Base-by-base conservation (phyloP, 148 eudicot species). In the Salicornia ramosissima region DNA sequence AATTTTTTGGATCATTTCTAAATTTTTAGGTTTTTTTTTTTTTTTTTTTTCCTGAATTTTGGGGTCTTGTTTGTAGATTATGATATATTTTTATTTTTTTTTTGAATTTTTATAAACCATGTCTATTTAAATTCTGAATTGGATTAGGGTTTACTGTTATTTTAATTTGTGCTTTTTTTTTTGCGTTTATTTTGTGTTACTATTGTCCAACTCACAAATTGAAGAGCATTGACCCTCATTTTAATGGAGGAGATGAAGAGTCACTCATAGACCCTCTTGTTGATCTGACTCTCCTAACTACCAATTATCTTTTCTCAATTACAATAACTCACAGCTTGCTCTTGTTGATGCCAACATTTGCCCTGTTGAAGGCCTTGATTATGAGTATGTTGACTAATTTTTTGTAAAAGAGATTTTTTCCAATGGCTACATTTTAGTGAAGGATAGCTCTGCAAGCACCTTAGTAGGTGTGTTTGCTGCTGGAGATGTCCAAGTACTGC, bases 401-500 rank as follows among this genome's bases (percentile, higher is more conserved):
- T 54, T 54, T n/a, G n/a, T n/a, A n/a, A n/a, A n/a, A n/a, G n/a
- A n/a, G n/a, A n/a, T n/a, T n/a, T n/a, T n/a, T n/a, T n/a, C n/a
- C n/a, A n/a, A n/a, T 1, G 98, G 98, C 65, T 94, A 94, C 78
- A 74, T 94, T 59, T 62, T 90, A 77, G 97, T 94, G 54, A 76
- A 92, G 74, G 92, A 90, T 54, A 89, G 96, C 67, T 76, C 80
- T 74, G 90, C 96, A 18, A 79, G 70, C 53, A 88, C 98, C 60
- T 94, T 97, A 7, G 90, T 87, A 30, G 98, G 98, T 74, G 87
- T 94, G 71, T 94, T 81, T 81, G 97, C 98, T 21, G 98, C 98
- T 74, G 98, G 98, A 70, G 97, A 94, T 90, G 92, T 94, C 26
- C 97, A 94, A 96, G 98, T 94, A 83, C 67, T 43, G 19, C 10